Evolutionary conservation across 2,329 filamentous ascomycete species (phyloP), one percentile per base, ranked within the genome.

Genomic region (Xylariaceae sp.): DNA sequence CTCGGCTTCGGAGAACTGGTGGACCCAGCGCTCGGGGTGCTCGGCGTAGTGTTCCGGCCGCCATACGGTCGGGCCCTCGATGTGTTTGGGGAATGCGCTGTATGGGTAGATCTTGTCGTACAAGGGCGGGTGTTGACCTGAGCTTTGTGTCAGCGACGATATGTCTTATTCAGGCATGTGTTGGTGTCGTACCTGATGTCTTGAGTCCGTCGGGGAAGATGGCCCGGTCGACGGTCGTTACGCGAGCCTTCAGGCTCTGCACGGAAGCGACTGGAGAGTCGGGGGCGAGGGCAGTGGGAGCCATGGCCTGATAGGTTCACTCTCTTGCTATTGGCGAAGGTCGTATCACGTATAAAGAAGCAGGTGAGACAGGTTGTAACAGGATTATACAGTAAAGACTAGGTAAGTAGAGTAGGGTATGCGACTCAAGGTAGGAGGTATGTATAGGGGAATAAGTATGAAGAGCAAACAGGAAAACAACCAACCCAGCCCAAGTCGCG

Each of bases 31-130:
- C 70, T 88, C 84, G 0, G 85, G 83, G 67, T 82, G 78, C 62
- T 80, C 73, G 59, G 76, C 76, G 70, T 86, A 88, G 34, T 88
- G 84, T 42, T 82, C 79, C 0, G 82, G 77, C 60, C 81, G 79
- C 88, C 88, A 90, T 58, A 87, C 84, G 1, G 86, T 89, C 4
- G 81, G 80, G 2, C 87, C 87, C 0, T 79, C 78, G 65, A 90
- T 88, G 57, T 83, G 74, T 59, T 82, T 81, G 6, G 88, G 88
- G 66, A 89, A 90, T 13, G 78, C 78, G 1, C 80, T 79, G 71
- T 89, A 90, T 0, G 85, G 81, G 55, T 75, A 78, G n/a, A 90
- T 70, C 17, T 81, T 76, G 52, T 84, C 78, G 67, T 84, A 85
- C 47, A 87, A 71, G 4, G 88, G 88, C n/a, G 81, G 78, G 58